These are phyloP conservation scores for Tulasnella calospora DNA, from an alignment of 768 basidiomycete species.

Conservation along the genomic window DNA sequence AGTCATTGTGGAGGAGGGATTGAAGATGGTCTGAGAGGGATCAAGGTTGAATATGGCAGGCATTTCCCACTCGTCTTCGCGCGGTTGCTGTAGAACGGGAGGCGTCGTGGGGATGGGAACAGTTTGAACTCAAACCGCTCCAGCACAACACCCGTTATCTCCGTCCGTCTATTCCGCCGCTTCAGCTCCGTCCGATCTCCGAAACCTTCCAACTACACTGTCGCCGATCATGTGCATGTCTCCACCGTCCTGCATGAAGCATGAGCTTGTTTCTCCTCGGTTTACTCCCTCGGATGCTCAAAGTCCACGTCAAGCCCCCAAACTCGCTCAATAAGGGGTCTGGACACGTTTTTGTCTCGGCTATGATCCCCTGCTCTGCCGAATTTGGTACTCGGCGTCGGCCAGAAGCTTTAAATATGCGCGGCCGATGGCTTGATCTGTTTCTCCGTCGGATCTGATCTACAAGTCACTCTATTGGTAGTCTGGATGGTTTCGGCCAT, in stretches of 20 bases:
- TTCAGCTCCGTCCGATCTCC: neutral
- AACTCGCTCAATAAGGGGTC: neutral
- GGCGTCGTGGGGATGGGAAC: conserved; percentile 16
- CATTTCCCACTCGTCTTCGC: conserved; percentile 24
- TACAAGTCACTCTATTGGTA: no score
- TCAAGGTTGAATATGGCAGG: conserved; percentile 17
- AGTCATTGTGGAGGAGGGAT: neutral
- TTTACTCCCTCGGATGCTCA: neutral
- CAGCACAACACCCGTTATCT: neutral
- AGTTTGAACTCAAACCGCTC: conserved; percentile 11
- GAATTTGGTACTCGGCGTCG: neutral
- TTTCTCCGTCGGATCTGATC: neutral
- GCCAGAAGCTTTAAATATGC: neutral
- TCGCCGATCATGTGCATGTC: neutral
- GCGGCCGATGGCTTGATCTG: neutral
- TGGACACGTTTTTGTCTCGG: neutral
- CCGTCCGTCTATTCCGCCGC: neutral
- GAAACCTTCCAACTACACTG: neutral
- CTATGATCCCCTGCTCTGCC: neutral
- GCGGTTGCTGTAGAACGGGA: conserved; percentile 20
- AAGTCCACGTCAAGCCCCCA: neutral
- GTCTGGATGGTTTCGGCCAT: neutral
- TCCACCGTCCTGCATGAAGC: neutral
- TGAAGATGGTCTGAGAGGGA: conserved; percentile 18
- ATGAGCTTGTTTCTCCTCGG: neutral